Evolutionary conservation across 2,329 filamentous ascomycete species (phyloP).

Genomic region (Claviceps spartinae): DNA sequence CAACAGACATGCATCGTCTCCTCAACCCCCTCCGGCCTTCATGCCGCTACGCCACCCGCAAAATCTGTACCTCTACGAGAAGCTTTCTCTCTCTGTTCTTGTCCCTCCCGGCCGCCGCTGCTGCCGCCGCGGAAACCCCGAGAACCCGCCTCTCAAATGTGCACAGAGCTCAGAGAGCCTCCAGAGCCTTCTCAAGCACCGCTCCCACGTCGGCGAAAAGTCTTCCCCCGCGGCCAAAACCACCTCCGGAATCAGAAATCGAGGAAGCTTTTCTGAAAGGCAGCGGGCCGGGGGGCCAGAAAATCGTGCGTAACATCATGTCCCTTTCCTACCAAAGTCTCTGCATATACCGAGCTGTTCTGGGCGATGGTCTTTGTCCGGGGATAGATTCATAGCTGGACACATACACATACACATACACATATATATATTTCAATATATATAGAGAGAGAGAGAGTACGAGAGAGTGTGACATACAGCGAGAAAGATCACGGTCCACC

Average conservation of each 20-base stretch:
- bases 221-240: conserved; percentile 60
- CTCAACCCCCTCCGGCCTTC: not conserved
- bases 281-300: conserved; percentile 85
- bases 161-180: not conserved
- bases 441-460: too few relatives aligned
- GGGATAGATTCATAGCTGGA: too few relatives aligned
- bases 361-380: too few relatives aligned
- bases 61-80: not conserved
- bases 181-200: conserved; percentile 19
- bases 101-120: too few relatives aligned
- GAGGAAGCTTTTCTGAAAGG: conserved; percentile 81
- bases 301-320: conserved; percentile 51
- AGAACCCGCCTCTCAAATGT: not conserved
- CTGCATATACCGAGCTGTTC: too few relatives aligned
- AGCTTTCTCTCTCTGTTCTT: not conserved
- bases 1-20: not conserved
- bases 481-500: not conserved
- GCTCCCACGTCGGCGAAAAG: conserved; percentile 25
- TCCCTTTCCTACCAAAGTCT: too few relatives aligned
- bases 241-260: conserved; percentile 65
- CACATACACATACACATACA: too few relatives aligned
- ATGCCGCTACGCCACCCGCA: not conserved
- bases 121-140: too few relatives aligned
- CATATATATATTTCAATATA: too few relatives aligned
- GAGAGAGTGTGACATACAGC: not conserved